phyloP scores from a whole-genome alignment of 805 yeast species.

The Hanseniaspora lachancei region DNA sequence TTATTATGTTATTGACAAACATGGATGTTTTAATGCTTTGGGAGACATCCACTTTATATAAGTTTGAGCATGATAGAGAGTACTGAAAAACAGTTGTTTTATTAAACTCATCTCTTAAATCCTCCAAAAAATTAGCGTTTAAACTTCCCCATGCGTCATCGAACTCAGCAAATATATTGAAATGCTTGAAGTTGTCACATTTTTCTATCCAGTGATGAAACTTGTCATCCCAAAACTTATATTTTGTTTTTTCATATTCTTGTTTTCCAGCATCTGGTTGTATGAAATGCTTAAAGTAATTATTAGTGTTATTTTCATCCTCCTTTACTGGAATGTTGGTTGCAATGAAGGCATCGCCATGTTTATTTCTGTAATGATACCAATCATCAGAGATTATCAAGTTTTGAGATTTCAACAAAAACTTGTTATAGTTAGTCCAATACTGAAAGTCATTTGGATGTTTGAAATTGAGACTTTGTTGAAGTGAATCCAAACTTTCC shows the following conservation, averaged over 20 bases:
- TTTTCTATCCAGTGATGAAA: constrained; percentile 57
- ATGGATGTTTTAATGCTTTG: constrained; percentile 13
- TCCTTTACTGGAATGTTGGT: constrained; percentile 3
- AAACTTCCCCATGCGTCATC: constrained; percentile 84
- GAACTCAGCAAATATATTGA: constrained; percentile 55
- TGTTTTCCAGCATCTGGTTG: constrained; percentile 44
- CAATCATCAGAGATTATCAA: constrained; percentile 46
- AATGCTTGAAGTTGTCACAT: constrained; percentile 61
- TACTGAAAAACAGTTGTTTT: constrained; percentile 31
- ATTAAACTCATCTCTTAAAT: constrained; percentile 55
- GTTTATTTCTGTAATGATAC: constrained; percentile 29
- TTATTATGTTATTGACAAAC: constrained; percentile 32
- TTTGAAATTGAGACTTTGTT: not conserved
- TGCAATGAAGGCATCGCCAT: not conserved
- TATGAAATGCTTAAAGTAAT: constrained; percentile 29
- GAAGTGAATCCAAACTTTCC: constrained; percentile 18
- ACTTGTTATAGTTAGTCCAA: constrained; percentile 72
- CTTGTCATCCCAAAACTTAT: constrained; percentile 43
- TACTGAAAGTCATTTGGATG: constrained; percentile 33
- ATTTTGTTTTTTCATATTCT: constrained; percentile 38
- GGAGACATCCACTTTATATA: constrained; percentile 17
- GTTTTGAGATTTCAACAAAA: constrained; percentile 51
- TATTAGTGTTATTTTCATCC: constrained; percentile 12
- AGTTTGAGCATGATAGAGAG: constrained; percentile 28
- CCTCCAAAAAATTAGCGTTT: constrained; percentile 37